These are phyloP conservation scores for Eucalyptus dawsonii DNA, from an alignment of 345 rosid genomes.

Conservation along the genomic window DNA sequence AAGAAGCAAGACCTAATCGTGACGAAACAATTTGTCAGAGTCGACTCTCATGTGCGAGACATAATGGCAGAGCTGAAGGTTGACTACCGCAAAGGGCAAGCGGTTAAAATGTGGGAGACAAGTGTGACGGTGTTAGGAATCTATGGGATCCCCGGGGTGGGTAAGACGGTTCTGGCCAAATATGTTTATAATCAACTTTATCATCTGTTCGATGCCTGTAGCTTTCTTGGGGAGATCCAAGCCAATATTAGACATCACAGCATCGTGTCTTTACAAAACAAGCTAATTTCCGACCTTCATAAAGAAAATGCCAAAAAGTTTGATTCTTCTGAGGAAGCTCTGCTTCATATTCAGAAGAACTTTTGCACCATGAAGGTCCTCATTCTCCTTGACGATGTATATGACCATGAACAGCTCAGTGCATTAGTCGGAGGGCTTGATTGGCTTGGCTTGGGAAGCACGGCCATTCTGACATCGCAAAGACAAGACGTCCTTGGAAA, in stretches of 20 bases:
- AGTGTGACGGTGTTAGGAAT: accelerated
- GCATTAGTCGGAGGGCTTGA: neutral
- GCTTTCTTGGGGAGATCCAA: no score
- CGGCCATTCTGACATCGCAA: accelerated
- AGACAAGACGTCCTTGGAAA: accelerated
- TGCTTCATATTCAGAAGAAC: accelerated
- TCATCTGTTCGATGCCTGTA: no score
- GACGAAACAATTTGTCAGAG: accelerated
- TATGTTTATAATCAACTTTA: no score
- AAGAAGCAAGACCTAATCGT: accelerated
- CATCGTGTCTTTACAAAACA: accelerated
- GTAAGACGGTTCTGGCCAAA: no score
- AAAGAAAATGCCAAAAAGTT: accelerated
- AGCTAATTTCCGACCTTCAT: accelerated
- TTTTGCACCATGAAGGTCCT: neutral
- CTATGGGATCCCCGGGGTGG: no score
- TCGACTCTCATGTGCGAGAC: accelerated
- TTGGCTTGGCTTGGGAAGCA: accelerated
- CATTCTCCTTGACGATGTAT: accelerated
- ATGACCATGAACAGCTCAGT: accelerated
- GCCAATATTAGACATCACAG: accelerated
- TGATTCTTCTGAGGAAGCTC: accelerated
- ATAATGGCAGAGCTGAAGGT: no score
- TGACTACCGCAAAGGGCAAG: accelerated
- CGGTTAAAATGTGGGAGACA: no score